Evolutionary conservation across 108 stramenopile species (phyloP).

Genomic region (Cyclostephanos tholiformis): DNA sequence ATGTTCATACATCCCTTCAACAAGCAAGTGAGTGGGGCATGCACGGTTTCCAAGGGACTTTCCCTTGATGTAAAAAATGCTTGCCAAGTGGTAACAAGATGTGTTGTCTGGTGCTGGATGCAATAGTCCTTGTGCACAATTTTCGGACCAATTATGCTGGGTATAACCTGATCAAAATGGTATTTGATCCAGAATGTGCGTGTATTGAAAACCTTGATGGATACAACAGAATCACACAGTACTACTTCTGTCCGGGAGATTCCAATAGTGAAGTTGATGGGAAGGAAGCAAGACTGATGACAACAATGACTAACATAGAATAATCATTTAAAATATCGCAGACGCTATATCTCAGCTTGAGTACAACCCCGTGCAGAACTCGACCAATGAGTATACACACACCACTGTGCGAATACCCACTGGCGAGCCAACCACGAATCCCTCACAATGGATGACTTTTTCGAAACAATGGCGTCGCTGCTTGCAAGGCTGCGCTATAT

Average conservation of each 20-base stretch:
- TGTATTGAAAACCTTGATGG: neutral
- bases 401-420: too few relatives aligned
- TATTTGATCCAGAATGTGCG: constrained; percentile 16
- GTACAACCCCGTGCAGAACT: too few relatives aligned
- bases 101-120: neutral
- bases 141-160: constrained; percentile 7
- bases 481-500: too few relatives aligned
- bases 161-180: constrained; percentile 6
- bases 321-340: too few relatives aligned
- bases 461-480: too few relatives aligned
- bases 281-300: too few relatives aligned
- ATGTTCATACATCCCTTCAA: neutral
- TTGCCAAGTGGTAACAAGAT: neutral
- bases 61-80: constrained; percentile 4
- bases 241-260: constrained; percentile 1
- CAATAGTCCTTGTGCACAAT: constrained; percentile 7
- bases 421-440: too few relatives aligned
- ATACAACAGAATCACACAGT: neutral
- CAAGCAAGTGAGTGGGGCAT: constrained; percentile 19
- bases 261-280: neutral
- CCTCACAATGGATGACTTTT: too few relatives aligned
- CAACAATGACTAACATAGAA: too few relatives aligned
- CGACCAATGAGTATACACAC: too few relatives aligned
- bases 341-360: too few relatives aligned
- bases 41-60: constrained; percentile 5